Percentiles rank a stretch among this genome's conserved stretches.
These are phyloP conservation scores for Coemansia sp. DNA, from an alignment of 192 early-diverging fungal species.

Conservation along the genomic window DNA sequence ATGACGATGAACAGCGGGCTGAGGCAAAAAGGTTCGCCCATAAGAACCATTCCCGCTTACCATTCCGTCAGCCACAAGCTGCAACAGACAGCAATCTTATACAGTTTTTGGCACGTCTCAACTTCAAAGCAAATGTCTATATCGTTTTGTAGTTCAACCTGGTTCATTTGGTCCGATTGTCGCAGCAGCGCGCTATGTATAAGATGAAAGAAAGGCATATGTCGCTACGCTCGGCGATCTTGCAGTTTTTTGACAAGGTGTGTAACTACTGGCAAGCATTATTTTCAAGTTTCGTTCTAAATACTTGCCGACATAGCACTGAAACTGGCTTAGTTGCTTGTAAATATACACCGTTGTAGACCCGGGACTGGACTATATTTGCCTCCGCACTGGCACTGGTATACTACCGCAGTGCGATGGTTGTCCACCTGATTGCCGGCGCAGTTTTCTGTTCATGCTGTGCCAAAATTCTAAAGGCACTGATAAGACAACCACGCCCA, in stretches of 20 bases:
- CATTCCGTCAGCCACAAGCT: too few species aligned
- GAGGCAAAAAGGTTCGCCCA: too few species aligned
- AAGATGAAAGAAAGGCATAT: not conserved
- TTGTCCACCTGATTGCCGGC: constrained; percentile 16
- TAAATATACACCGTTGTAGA: constrained; percentile 13
- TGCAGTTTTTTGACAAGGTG: constrained; percentile 8
- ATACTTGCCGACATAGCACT: too few species aligned
- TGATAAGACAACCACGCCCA: constrained; percentile 44
- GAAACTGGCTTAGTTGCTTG: too few species aligned
- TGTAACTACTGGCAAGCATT: not conserved
- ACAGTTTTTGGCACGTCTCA: too few species aligned
- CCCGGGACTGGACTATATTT: constrained; percentile 35
- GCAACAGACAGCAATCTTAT: too few species aligned
- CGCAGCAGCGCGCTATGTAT: not conserved
- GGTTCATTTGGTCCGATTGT: not conserved
- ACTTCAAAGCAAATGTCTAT: too few species aligned
- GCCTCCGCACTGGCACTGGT: constrained; percentile 11
- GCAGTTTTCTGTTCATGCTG: constrained; percentile 15
- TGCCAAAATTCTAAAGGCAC: constrained; percentile 40
- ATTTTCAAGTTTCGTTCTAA: too few species aligned
- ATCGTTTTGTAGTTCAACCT: too few species aligned
- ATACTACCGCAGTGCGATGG: constrained; percentile 38
- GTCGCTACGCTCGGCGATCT: not conserved
- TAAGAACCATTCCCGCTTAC: too few species aligned
- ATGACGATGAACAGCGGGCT: too few species aligned